Conservation (phyloP, 179 eudicot species). For the Drosera spatulata region DNA sequence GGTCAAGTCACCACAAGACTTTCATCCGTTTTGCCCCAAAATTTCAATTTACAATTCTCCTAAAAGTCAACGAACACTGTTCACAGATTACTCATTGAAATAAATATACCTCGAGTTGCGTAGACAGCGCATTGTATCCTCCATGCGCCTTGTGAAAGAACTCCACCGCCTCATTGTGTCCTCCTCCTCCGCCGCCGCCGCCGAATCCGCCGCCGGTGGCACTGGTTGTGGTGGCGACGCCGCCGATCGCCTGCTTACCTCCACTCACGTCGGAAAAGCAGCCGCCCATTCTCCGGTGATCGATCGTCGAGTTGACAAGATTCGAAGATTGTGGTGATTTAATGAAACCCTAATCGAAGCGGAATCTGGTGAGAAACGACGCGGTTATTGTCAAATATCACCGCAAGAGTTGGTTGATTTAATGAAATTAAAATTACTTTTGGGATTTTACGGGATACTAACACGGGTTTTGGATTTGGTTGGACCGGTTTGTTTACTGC, state of each 20-base stretch:
- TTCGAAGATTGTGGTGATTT: too few species aligned
- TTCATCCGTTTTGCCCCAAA: too few species aligned
- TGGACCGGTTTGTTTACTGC: too few species aligned
- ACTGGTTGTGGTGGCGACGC: slow-evolving; percentile 1
- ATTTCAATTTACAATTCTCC: neutral
- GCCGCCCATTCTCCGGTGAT: slow-evolving; percentile 28
- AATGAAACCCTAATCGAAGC: too few species aligned
- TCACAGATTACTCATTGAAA: neutral
- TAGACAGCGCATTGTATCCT: slow-evolving; percentile 25
- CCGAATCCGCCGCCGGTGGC: neutral
- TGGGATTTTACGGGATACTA: too few species aligned
- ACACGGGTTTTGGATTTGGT: too few species aligned
- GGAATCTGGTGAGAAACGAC: too few species aligned
- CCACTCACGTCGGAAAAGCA: slow-evolving; percentile 51
- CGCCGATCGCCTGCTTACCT: slow-evolving; percentile 47
- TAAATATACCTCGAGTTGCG: slow-evolving; percentile 51
- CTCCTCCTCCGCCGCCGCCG: slow-evolving; percentile 6
- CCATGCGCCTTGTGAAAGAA: slow-evolving; percentile 31
- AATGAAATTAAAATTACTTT: too few species aligned
- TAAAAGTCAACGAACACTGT: neutral
- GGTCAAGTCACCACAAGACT: too few species aligned
- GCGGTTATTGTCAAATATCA: too few species aligned
- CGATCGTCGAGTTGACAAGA: too few species aligned
- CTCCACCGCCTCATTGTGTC: slow-evolving; percentile 51
- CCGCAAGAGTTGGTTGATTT: too few species aligned